phyloP scores from a whole-genome alignment of 2,329 filamentous ascomycete species.

The Didymella exigua region DNA sequence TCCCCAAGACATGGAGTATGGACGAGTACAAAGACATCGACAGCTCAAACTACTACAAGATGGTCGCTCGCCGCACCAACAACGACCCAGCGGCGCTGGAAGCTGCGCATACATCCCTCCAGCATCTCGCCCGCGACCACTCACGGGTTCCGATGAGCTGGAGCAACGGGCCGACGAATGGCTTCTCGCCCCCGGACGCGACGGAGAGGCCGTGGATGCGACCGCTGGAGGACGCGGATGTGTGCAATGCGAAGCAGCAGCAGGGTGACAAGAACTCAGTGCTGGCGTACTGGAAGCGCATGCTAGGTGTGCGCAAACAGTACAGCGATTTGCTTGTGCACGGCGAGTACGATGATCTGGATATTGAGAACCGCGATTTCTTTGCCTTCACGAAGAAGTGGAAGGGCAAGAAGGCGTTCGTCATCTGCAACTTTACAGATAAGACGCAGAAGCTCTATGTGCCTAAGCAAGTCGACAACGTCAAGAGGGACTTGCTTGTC shows the following conservation, averaged over 20 bases:
- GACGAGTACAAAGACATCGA: conserved; percentile 60
- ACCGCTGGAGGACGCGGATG: conserved; percentile 59
- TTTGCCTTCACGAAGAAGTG: conserved; percentile 56
- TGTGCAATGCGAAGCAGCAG: conserved; percentile 65
- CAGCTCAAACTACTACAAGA: conserved; percentile 58
- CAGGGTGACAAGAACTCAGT: conserved; percentile 52
- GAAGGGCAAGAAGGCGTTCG: conserved; percentile 36
- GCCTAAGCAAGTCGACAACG: conserved; percentile 36
- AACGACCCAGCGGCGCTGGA: conserved; percentile 48
- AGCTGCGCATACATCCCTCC: conserved; percentile 59
- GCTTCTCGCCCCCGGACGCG: conserved; percentile 59
- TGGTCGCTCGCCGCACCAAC: conserved; percentile 35
- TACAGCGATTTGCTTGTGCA: conserved; percentile 66
- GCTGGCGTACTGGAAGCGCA: conserved; percentile 65
- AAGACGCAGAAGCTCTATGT: conserved; percentile 40
- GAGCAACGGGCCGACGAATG: conserved; percentile 61
- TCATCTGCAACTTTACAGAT: conserved; percentile 46
- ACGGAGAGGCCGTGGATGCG: conserved; percentile 65
- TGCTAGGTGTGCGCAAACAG: conserved; percentile 61
- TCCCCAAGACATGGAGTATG: conserved; percentile 51
- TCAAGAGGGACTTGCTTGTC: conserved; percentile 38
- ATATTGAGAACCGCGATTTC: conserved; percentile 59
- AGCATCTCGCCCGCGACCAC: conserved; percentile 68
- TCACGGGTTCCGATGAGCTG: conserved; percentile 73
- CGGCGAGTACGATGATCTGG: conserved; percentile 62